Conservation (phyloP, 1,139 yeast genomes). For the Yamadazyma diospyri region DNA sequence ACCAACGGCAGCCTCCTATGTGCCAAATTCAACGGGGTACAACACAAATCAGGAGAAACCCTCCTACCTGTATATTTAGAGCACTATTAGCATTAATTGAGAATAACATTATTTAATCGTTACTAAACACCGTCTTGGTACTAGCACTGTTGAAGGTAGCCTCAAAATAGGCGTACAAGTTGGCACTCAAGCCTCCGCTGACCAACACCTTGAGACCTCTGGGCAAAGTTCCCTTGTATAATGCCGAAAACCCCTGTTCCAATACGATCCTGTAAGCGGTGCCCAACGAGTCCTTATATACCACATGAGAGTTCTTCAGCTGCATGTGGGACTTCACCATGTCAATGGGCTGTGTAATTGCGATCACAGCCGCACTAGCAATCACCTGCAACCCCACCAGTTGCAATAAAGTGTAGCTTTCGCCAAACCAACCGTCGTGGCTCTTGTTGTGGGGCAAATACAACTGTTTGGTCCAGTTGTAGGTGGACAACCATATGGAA, state of each 20-base stretch:
- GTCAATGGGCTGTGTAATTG: slow-evolving; percentile 87
- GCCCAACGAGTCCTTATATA: slow-evolving; percentile 65
- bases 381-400: slow-evolving; percentile 53
- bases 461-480: slow-evolving; percentile 70
- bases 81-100: too few relatives aligned
- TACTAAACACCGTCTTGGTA: slow-evolving; percentile 48
- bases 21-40: slow-evolving; percentile 43
- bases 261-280: slow-evolving; percentile 72
- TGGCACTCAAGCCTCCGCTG: slow-evolving; percentile 75
- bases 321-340: slow-evolving; percentile 88
- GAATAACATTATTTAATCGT: slow-evolving; percentile 10
- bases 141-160: slow-evolving; percentile 46
- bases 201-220: slow-evolving; percentile 74
- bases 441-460: slow-evolving; percentile 52
- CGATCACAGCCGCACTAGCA: slow-evolving; percentile 65
- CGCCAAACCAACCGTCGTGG: slow-evolving; percentile 48
- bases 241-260: slow-evolving; percentile 58
- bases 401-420: slow-evolving; percentile 36
- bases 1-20: slow-evolving; percentile 59
- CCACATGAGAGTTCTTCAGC: slow-evolving; percentile 59
- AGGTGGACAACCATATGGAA: slow-evolving; percentile 79
- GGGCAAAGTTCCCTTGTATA: slow-evolving; percentile 82
- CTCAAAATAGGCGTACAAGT: slow-evolving; percentile 63
- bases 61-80: slow-evolving; percentile 52
- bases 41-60: slow-evolving; percentile 47